phyloP scores from a whole-genome alignment of 306 rosid genomes.

The Cyamopsis tetragonoloba region DNA sequence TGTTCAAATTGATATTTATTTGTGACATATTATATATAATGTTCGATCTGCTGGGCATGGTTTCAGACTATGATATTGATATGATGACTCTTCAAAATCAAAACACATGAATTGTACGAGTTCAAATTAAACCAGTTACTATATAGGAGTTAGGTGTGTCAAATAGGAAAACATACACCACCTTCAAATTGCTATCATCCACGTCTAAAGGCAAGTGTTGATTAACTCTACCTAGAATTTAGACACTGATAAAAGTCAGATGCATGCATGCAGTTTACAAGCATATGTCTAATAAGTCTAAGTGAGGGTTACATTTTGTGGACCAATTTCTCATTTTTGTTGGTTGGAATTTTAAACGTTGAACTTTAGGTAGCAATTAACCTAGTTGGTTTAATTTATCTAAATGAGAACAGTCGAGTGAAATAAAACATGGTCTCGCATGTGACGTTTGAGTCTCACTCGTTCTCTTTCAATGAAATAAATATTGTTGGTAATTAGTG shows the following conservation, averaged over 20 bases:
- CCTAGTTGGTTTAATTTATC: too few relatives aligned
- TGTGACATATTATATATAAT: neutral
- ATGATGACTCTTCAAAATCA: constrained; percentile 11
- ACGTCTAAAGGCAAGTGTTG: neutral
- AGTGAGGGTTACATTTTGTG: neutral
- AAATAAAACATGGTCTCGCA: too few relatives aligned
- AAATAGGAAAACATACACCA: neutral
- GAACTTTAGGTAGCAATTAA: too few relatives aligned
- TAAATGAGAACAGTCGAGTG: too few relatives aligned
- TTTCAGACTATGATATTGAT: too few relatives aligned
- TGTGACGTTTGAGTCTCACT: too few relatives aligned
- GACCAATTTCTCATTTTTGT: too few relatives aligned
- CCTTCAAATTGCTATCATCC: neutral
- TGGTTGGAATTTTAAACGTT: too few relatives aligned
- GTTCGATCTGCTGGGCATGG: neutral
- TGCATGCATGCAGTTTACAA: neutral
- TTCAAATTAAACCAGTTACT: neutral
- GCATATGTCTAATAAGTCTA: neutral
- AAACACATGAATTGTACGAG: neutral
- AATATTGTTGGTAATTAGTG: too few relatives aligned
- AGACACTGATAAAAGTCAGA: neutral
- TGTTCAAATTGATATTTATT: neutral
- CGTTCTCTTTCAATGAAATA: too few relatives aligned
- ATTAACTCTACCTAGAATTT: neutral
- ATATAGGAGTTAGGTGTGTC: neutral